Evolutionary conservation across 768 basidiomycete genomes (phyloP).

Genomic region (Boletus tomentosulus): DNA sequence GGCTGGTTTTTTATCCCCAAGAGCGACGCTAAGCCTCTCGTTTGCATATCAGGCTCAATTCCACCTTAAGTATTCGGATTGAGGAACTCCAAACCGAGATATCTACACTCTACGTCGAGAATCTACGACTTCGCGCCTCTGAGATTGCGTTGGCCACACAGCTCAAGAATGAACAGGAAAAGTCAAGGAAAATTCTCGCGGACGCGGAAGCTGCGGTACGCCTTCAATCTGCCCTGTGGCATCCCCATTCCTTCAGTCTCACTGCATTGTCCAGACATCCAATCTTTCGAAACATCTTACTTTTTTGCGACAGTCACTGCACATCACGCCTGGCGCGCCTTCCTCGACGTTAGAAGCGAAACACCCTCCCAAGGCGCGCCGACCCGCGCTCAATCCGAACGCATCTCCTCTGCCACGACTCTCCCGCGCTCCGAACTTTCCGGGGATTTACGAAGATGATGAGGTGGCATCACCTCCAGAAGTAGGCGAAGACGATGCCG

Average conservation of each 20-base stretch:
- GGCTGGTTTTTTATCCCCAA: slow-evolving; percentile 19
- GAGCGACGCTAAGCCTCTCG: slow-evolving; percentile 7
- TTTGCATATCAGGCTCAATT: slow-evolving; percentile 59
- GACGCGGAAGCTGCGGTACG: slow-evolving; percentile 74
- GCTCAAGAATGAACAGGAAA: slow-evolving; percentile 78
- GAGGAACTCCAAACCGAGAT: slow-evolving; percentile 83
- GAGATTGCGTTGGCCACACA: slow-evolving; percentile 73
- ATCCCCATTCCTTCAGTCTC: slow-evolving; percentile 9
- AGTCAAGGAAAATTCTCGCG: slow-evolving; percentile 62
- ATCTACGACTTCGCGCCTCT: slow-evolving; percentile 74
- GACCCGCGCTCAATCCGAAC: slow-evolving; percentile 40
- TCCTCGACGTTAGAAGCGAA: slow-evolving; percentile 39
- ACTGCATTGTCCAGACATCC: slow-evolving; percentile 39
- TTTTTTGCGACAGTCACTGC: slow-evolving; percentile 60
- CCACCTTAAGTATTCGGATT: slow-evolving; percentile 76
- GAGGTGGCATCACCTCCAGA: slow-evolving; percentile 45
- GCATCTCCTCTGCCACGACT: slow-evolving; percentile 52
- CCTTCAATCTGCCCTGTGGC: slow-evolving; percentile 22
- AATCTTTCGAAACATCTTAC: slow-evolving; percentile 62
- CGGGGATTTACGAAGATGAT: slow-evolving; percentile 66
- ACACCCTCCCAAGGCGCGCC: slow-evolving; percentile 48
- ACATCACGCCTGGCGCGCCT: slow-evolving; percentile 34
- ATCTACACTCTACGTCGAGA: slow-evolving; percentile 77
- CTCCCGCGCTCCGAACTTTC: slow-evolving; percentile 61
- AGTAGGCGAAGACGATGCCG: slow-evolving; percentile 39